Evolutionary conservation across 129 eudicot species (phyloP).

Genomic region (Silybum marianum): DNA sequence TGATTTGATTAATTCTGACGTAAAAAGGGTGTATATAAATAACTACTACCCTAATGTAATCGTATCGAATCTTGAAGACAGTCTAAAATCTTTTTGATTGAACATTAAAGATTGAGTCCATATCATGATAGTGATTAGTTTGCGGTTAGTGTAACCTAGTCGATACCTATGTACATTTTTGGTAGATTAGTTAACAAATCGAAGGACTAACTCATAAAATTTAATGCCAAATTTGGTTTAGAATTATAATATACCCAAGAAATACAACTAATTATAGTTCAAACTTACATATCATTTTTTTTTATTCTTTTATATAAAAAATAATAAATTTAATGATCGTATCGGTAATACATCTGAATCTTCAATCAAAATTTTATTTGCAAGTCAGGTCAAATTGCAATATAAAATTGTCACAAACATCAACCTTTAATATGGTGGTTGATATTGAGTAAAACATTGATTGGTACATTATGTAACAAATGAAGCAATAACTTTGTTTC

Average conservation of each 20-base stretch:
- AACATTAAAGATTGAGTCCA: background rate
- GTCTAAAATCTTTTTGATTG: background rate
- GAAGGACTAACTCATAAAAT: background rate
- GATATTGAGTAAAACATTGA: background rate
- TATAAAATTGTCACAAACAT: background rate
- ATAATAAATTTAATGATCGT: too few species aligned
- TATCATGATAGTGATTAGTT: background rate
- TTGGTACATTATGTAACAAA: background rate
- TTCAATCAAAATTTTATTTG: background rate
- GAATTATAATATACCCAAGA: background rate
- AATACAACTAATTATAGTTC: background rate
- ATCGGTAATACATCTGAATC: too few species aligned
- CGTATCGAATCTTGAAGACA: background rate
- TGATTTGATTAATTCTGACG: too few species aligned
- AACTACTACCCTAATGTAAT: background rate
- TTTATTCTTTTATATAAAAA: too few species aligned
- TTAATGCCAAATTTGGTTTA: background rate
- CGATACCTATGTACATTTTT: background rate
- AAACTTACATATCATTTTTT: background rate
- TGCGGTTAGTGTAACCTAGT: background rate
- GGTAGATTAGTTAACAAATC: background rate
- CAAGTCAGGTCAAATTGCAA: background rate
- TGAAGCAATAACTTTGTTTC: background rate
- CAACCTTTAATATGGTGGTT: background rate
- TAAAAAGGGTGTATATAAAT: too few species aligned